phyloP scores from a whole-genome alignment of 2,329 filamentous ascomycete species.

The Fusarium burgessii region DNA sequence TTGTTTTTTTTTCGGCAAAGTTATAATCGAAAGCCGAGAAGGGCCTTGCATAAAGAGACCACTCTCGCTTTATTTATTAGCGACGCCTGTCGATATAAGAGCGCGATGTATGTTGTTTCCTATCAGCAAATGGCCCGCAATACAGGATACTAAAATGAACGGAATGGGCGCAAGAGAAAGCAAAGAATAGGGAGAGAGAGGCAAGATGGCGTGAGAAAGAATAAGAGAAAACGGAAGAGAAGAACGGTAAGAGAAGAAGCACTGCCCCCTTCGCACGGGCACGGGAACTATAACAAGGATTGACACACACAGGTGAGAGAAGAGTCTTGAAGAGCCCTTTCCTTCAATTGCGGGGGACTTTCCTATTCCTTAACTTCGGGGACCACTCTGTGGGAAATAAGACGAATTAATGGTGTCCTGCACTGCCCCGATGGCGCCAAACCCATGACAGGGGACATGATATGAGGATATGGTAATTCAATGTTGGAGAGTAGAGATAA shows the following conservation, averaged over 20 bases:
- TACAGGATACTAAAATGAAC: neutral
- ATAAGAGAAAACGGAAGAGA: neutral
- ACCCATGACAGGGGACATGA: conserved; percentile 30
- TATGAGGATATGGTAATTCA: neutral
- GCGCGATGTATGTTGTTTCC: neutral
- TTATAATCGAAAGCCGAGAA: neutral
- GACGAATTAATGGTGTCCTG: conserved; percentile 24
- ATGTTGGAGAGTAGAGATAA: neutral
- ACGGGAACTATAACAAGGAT: conserved; percentile 8
- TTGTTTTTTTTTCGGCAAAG: neutral
- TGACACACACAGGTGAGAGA: neutral
- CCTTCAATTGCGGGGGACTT: conserved; percentile 20
- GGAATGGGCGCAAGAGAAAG: neutral
- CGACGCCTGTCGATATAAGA: neutral
- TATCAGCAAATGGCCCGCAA: neutral
- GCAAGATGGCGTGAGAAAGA: conserved; percentile 4
- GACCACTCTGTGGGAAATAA: conserved; percentile 26
- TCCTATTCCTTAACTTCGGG: conserved; percentile 7
- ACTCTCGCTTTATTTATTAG: neutral
- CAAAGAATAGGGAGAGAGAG: neutral
- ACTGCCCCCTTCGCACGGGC: conserved; percentile 28
- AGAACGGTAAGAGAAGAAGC: conserved; percentile 10
- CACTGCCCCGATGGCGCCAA: conserved; percentile 36
- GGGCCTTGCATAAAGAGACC: neutral
- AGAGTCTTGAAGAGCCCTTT: conserved; percentile 11